Percentiles rank a stretch among this genome's conserved stretches.
phyloP scores from a whole-genome alignment of 129 eudicot genomes.

The Centrapalus pauciflorus region DNA sequence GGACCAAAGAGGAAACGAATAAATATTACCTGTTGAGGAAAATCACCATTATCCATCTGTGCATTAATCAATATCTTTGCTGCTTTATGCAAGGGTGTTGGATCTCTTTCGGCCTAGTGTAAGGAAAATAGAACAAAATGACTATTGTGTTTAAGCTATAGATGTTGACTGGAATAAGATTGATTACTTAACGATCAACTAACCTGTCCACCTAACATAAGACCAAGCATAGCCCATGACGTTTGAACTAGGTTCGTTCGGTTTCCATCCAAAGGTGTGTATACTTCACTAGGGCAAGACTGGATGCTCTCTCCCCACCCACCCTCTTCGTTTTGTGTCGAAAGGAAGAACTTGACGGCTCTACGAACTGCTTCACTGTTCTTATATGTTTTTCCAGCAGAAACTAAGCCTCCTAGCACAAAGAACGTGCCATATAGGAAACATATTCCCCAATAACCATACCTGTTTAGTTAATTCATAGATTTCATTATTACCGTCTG shows the following conservation, averaged over 20 bases:
- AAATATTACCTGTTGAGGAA: constrained; percentile 37
- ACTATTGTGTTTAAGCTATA: background rate
- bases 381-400: constrained; percentile 42
- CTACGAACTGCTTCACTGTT: constrained; percentile 36
- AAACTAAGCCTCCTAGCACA: constrained; percentile 37
- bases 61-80: constrained; percentile 33
- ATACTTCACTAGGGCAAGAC: constrained; percentile 59
- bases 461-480: constrained; percentile 35
- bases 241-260: constrained; percentile 35
- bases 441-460: constrained; percentile 64
- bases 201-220: constrained; percentile 41
- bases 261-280: constrained; percentile 31
- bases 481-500: background rate
- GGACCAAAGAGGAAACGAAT: background rate
- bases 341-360: constrained; percentile 36
- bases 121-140: background rate
- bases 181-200: background rate
- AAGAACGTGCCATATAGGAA: constrained; percentile 49
- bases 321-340: constrained; percentile 46
- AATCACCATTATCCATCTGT: constrained; percentile 41
- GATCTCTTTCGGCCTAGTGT: constrained; percentile 34
- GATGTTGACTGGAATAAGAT: background rate
- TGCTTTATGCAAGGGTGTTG: constrained; percentile 43
- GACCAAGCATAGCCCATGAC: constrained; percentile 46
- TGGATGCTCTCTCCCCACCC: constrained; percentile 66